A percentile compares a stretch with the other conserved stretches of the same genome.
Conservation (phyloP, 371 early-diverging fungal species). For the Apophysomyces variabilis region DNA sequence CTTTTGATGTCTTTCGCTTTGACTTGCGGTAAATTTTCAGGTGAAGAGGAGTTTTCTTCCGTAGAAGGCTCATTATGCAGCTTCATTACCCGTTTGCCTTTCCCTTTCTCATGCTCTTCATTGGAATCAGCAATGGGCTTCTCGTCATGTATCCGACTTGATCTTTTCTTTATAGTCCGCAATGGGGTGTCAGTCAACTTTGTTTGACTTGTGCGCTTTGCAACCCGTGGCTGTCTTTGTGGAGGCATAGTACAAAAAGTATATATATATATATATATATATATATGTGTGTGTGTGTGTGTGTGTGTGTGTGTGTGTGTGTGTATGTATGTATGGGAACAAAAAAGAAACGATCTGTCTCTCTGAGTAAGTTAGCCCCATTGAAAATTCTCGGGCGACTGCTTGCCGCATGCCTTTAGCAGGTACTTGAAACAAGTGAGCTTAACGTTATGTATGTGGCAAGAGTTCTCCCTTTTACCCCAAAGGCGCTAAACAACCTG, state of each 20-base stretch:
- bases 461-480: too few species aligned
- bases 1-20: constrained; percentile 4
- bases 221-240: not conserved
- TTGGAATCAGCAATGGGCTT: not conserved
- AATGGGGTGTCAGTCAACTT: not conserved
- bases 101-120: not conserved
- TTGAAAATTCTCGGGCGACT: too few species aligned
- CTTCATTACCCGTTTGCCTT: not conserved
- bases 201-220: not conserved
- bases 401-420: too few species aligned
- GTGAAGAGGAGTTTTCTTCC: not conserved
- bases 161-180: not conserved
- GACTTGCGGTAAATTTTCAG: not conserved
- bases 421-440: too few species aligned
- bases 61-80: not conserved
- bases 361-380: too few species aligned
- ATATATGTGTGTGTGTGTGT: too few species aligned
- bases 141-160: not conserved
- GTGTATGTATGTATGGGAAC: too few species aligned
- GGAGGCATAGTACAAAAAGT: not conserved
- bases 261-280: too few species aligned
- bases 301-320: too few species aligned
- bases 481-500: too few species aligned
- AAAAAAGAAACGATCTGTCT: too few species aligned
- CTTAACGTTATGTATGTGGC: too few species aligned